Evolutionary conservation across 1,284 basidiomycete genomes (phyloP).

Genomic region (Clitocybe nebularis): DNA sequence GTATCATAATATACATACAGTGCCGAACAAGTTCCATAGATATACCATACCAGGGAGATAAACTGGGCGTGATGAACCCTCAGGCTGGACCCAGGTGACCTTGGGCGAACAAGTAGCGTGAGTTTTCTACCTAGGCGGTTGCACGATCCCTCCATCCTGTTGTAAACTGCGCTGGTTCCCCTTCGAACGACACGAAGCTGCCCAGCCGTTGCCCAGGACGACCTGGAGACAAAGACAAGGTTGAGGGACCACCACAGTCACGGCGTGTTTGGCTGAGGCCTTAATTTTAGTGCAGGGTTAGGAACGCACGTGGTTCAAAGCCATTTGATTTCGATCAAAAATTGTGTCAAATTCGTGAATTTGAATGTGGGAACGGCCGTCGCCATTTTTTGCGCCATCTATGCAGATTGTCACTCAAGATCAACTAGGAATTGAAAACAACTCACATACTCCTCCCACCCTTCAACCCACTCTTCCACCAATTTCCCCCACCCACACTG

Average conservation of each 20-base stretch:
- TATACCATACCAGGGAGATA: too few species aligned
- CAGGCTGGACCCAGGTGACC: too few species aligned
- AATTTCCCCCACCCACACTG: slow-evolving; percentile 7
- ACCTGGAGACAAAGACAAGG: not conserved
- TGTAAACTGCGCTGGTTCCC: too few species aligned
- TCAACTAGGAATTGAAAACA: slow-evolving; percentile 6
- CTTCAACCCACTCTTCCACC: slow-evolving; percentile 12
- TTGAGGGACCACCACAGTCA: slow-evolving; percentile 1
- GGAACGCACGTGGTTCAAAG: slow-evolving; percentile 1
- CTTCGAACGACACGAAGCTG: too few species aligned
- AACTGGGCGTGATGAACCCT: too few species aligned
- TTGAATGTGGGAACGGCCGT: slow-evolving; percentile 19
- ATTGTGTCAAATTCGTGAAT: slow-evolving; percentile 16
- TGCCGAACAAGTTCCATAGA: too few species aligned
- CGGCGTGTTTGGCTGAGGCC: slow-evolving; percentile 6
- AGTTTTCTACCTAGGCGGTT: too few species aligned
- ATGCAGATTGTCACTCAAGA: slow-evolving; percentile 19
- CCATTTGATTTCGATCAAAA: slow-evolving; percentile 19
- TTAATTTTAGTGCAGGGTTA: slow-evolving; percentile 11
- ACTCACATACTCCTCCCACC: slow-evolving; percentile 11
- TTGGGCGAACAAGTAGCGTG: too few species aligned
- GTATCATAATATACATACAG: too few species aligned
- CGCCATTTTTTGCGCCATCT: slow-evolving; percentile 21
- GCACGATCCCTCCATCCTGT: too few species aligned
- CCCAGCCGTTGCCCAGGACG: not conserved